Evolutionary conservation across 768 basidiomycete genomes (phyloP).

Genomic region (Zangia roseola): DNA sequence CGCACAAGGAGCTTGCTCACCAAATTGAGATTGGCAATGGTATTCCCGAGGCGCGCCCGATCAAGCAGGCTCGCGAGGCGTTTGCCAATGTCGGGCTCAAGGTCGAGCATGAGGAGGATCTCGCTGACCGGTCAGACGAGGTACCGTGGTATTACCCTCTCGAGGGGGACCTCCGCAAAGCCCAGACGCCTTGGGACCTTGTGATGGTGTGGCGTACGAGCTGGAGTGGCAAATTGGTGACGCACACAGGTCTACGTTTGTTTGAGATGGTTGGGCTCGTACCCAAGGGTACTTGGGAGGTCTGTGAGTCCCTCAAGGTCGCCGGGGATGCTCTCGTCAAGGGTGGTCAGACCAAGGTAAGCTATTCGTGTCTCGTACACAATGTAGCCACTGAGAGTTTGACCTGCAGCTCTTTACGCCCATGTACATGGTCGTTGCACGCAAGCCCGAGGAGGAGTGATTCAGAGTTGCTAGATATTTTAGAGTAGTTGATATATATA

Average conservation of each 20-base stretch:
- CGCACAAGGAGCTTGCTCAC: constrained; percentile 90
- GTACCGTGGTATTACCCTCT: constrained; percentile 96
- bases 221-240: constrained; percentile 80
- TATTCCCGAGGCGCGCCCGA: constrained; percentile 93
- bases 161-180: constrained; percentile 89
- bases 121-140: constrained; percentile 77
- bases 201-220: constrained; percentile 89
- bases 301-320: constrained; percentile 84
- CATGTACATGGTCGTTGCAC: constrained; percentile 72
- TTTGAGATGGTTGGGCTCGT: constrained; percentile 77
- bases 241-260: constrained; percentile 73
- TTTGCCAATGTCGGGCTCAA: constrained; percentile 81
- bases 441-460: constrained; percentile 43
- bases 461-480: neutral
- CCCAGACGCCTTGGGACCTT: constrained; percentile 92
- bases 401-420: constrained; percentile 74
- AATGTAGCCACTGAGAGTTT: neutral
- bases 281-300: constrained; percentile 90
- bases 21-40: constrained; percentile 93
- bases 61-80: constrained; percentile 69
- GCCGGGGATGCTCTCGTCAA: constrained; percentile 78
- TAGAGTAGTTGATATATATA: too few relatives aligned
- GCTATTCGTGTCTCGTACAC: constrained; percentile 15
- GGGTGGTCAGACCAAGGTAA: constrained; percentile 84
- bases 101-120: constrained; percentile 89